Percentiles rank a stretch among this genome's conserved stretches.
phyloP scores from a whole-genome alignment of 1,284 basidiomycete genomes.

The Austroboletus rostrupii region DNA sequence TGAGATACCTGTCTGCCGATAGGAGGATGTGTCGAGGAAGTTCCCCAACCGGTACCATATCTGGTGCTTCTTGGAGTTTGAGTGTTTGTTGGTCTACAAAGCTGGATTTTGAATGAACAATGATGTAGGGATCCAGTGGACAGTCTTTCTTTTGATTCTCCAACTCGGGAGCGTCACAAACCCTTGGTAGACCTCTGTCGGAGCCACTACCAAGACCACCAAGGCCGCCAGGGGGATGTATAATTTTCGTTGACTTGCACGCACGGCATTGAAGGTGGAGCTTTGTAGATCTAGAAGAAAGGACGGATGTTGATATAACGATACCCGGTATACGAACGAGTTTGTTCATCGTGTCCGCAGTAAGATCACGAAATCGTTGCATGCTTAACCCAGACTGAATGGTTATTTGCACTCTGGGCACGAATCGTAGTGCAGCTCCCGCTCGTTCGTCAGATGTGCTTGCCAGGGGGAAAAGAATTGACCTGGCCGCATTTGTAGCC shows the following conservation, averaged over 20 bases:
- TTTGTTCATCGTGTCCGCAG: slow-evolving; percentile 91
- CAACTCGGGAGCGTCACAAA: slow-evolving; percentile 74
- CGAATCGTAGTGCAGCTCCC: slow-evolving; percentile 57
- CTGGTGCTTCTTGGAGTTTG: slow-evolving; percentile 98
- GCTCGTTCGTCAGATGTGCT: slow-evolving; percentile 47
- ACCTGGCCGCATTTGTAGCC: slow-evolving; percentile 75
- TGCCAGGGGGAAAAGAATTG: slow-evolving; percentile 74
- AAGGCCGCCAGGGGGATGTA: slow-evolving; percentile 80
- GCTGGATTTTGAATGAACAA: slow-evolving; percentile 90
- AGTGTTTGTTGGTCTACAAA: slow-evolving; percentile 97
- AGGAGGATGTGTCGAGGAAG: slow-evolving; percentile 94
- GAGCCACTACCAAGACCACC: slow-evolving; percentile 83
- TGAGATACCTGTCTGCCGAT: slow-evolving; percentile 86
- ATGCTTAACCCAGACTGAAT: slow-evolving; percentile 88
- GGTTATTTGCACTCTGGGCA: slow-evolving; percentile 88
- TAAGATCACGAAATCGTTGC: slow-evolving; percentile 90
- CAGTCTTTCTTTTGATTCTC: slow-evolving; percentile 88
- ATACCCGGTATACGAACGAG: slow-evolving; percentile 97
- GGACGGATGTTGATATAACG: slow-evolving; percentile 93
- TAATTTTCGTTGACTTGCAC: slow-evolving; percentile 79
- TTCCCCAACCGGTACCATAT: slow-evolving; percentile 99
- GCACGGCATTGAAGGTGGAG: slow-evolving; percentile 91
- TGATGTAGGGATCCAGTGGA: slow-evolving; percentile 93
- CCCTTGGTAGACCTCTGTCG: slow-evolving; percentile 76
- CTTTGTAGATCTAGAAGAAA: slow-evolving; percentile 90